These are phyloP conservation scores for Solanum tarijense DNA, from an alignment of 257 asterid species.

Conservation along the genomic window DNA sequence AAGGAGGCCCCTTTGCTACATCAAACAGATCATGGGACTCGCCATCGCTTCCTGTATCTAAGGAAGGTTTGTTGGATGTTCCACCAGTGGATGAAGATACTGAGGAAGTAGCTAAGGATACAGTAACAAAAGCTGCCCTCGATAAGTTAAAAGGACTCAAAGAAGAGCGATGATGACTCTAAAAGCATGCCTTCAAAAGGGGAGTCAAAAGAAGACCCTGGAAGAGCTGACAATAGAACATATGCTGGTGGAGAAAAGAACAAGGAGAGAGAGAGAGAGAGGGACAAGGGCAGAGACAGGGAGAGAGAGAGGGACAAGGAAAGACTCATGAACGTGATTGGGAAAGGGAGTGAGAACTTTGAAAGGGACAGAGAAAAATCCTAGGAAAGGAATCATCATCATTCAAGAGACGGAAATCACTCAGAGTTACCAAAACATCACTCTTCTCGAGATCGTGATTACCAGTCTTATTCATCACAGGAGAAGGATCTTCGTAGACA, in stretches of 20 bases:
- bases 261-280: conserved; percentile 33
- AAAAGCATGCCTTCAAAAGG: conserved; percentile 27
- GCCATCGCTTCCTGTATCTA: conserved; percentile 33
- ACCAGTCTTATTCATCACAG: conserved; percentile 51
- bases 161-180: conserved; percentile 48
- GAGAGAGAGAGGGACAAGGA: conserved; percentile 38
- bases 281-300: conserved; percentile 36
- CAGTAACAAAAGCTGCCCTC: conserved; percentile 24
- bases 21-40: conserved; percentile 49
- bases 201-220: conserved; percentile 56
- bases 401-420: conserved; percentile 61
- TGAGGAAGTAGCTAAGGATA: conserved; percentile 47
- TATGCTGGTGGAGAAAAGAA: conserved; percentile 54
- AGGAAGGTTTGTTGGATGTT: conserved; percentile 43
- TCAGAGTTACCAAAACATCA: conserved; percentile 54
- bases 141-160: conserved; percentile 47
- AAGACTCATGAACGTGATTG: conserved; percentile 55
- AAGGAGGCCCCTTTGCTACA: conserved; percentile 69
- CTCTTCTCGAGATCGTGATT: conserved; percentile 68
- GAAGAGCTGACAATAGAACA: conserved; percentile 32
- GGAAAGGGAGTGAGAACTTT: conserved; percentile 47
- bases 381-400: conserved; percentile 59
- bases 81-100: conserved; percentile 33
- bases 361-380: conserved; percentile 56
- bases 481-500: conserved; percentile 70